Conservation (phyloP, 306 rosid genomes). For the Potentilla sterilis region DNA sequence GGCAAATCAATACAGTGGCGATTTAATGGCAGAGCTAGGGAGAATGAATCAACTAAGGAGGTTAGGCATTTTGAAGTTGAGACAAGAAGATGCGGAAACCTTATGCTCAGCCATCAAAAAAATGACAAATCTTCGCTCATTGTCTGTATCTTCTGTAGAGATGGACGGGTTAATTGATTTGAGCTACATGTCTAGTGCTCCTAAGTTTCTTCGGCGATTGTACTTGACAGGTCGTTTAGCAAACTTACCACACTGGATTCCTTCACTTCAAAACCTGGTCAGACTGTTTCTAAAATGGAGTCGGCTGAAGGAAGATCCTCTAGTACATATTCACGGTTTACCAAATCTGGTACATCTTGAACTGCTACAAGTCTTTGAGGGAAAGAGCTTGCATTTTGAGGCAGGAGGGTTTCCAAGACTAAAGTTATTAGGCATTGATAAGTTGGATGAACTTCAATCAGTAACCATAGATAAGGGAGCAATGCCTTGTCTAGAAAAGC, state of each 20-base stretch:
- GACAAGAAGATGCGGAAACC: constrained; percentile 23
- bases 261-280: constrained; percentile 24
- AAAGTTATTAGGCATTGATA: constrained; percentile 20
- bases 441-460: constrained; percentile 3
- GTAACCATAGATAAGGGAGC: constrained; percentile 16
- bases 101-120: constrained; percentile 32
- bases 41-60: constrained; percentile 32
- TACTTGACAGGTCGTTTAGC: constrained; percentile 33
- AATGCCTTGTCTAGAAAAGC: constrained; percentile 31
- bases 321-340: constrained; percentile 23
- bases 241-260: constrained; percentile 33
- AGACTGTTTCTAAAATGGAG: constrained; percentile 29
- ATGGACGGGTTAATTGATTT: constrained; percentile 24
- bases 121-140: constrained; percentile 22
- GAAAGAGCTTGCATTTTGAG: constrained; percentile 22
- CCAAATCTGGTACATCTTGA: constrained; percentile 33
- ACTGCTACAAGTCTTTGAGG: constrained; percentile 25
- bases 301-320: constrained; percentile 35
- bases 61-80: constrained; percentile 30
- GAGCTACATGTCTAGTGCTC: constrained; percentile 24
- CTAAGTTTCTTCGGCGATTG: constrained; percentile 30
- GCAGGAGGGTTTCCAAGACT: constrained; percentile 25
- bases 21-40: constrained; percentile 27
- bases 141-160: constrained; percentile 20
- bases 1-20: constrained; percentile 11